Evolutionary conservation across 2,329 filamentous ascomycete genomes (phyloP).

Genomic region (Aspergillus sp.): DNA sequence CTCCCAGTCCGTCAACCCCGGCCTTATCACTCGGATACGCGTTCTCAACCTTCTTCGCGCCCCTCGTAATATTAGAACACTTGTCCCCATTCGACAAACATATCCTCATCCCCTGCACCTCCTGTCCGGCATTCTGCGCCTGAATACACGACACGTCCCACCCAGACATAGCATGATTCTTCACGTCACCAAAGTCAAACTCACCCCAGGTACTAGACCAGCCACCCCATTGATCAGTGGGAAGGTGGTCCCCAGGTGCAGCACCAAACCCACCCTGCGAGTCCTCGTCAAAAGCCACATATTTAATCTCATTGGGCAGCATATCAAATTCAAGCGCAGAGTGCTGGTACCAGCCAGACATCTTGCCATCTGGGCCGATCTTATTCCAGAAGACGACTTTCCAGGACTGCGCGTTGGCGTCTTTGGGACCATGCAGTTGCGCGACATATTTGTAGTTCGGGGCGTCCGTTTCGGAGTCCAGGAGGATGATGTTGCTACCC

Average conservation of each 20-base stretch:
- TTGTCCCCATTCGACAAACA: conserved; percentile 16
- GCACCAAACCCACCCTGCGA: conserved; percentile 33
- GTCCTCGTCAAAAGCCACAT: conserved; percentile 34
- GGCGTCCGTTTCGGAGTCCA: conserved; percentile 21
- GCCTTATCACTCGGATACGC: conserved; percentile 22
- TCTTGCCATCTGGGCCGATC: conserved; percentile 25
- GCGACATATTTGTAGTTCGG: conserved; percentile 32
- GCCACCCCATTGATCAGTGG: conserved; percentile 24
- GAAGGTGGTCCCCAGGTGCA: conserved; percentile 19
- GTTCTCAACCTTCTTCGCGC: conserved; percentile 17
- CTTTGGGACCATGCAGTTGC: conserved; percentile 19
- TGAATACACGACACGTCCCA: conserved; percentile 36
- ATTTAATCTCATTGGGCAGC: conserved; percentile 23
- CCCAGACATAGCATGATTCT: conserved; percentile 31
- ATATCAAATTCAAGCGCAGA: conserved; percentile 27
- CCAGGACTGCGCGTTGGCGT: conserved; percentile 23
- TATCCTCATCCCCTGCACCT: conserved; percentile 26
- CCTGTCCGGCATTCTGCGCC: conserved; percentile 18
- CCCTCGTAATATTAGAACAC: conserved; percentile 24
- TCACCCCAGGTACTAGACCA: conserved; percentile 35
- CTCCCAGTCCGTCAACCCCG: conserved; percentile 29
- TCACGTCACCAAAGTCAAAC: conserved; percentile 28
- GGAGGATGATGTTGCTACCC: conserved; percentile 35
- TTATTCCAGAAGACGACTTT: conserved; percentile 36
- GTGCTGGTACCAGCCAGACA: conserved; percentile 33